Percentiles rank a stretch among this genome's conserved stretches.
phyloP scores from a whole-genome alignment of 2,329 filamentous ascomycete genomes.

The Ustilaginoidea virens region DNA sequence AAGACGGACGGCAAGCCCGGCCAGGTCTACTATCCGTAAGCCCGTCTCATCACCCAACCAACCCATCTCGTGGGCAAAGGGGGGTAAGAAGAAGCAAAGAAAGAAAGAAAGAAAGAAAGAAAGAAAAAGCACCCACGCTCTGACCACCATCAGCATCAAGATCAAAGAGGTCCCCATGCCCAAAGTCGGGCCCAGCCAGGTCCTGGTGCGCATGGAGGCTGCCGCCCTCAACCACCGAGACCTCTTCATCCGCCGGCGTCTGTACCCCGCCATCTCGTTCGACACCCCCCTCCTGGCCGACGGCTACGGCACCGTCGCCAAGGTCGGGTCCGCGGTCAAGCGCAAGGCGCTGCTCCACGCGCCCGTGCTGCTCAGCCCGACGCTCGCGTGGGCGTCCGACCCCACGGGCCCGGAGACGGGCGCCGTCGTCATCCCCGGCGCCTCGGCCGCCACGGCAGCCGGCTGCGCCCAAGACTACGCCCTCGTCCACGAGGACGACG shows the following conservation, averaged over 20 bases:
- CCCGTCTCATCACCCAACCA: neutral
- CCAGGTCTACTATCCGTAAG: constrained; percentile 70
- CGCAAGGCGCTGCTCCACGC: constrained; percentile 34
- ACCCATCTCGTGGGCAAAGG: no score
- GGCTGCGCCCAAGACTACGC: constrained; percentile 67
- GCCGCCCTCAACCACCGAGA: constrained; percentile 90
- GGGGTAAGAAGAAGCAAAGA: no score
- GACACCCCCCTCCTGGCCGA: constrained; percentile 67
- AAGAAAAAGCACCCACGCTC: constrained; percentile 4
- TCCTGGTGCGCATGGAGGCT: constrained; percentile 62
- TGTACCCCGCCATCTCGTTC: constrained; percentile 79
- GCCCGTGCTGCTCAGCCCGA: constrained; percentile 65
- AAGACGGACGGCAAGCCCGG: constrained; percentile 67
- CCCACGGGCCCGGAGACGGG: constrained; percentile 58
- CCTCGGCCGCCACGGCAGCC: constrained; percentile 40
- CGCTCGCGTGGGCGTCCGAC: constrained; percentile 58
- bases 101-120: no score
- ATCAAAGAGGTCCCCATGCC: constrained; percentile 48
- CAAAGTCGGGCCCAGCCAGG: constrained; percentile 46
- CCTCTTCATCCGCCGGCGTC: constrained; percentile 80
- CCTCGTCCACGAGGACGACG: constrained; percentile 51
- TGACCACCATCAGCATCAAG: constrained; percentile 36
- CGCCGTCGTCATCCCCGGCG: constrained; percentile 48
- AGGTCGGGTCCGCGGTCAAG: constrained; percentile 35
- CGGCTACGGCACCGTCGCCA: constrained; percentile 59